Evolutionary conservation across 805 yeast species (phyloP).

Genomic region (Barnettozyma californica): DNA sequence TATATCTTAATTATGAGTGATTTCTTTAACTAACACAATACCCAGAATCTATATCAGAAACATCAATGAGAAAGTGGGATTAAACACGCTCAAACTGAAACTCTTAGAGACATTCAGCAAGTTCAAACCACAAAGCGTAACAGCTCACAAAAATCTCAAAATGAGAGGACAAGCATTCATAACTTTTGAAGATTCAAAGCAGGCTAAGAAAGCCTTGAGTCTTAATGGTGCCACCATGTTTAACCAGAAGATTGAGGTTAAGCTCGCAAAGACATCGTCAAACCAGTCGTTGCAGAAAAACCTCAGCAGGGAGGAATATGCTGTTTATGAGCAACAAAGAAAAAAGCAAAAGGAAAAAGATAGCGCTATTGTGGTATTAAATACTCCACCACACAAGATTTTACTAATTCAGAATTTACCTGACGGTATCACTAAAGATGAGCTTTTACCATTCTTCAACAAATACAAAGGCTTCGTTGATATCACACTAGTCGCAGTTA

Average conservation of each 20-base stretch:
- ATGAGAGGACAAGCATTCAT: conserved; percentile 84
- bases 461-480: conserved; percentile 57
- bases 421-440: conserved; percentile 31
- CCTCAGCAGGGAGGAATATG: conserved; percentile 12
- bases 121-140: conserved; percentile 47
- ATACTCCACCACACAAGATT: conserved; percentile 61
- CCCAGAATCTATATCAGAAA: conserved; percentile 51
- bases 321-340: conserved; percentile 17
- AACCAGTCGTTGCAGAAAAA: conserved; percentile 14
- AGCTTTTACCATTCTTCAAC: conserved; percentile 43
- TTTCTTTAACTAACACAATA: background rate
- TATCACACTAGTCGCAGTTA: conserved; percentile 57
- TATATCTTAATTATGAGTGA: too few relatives aligned
- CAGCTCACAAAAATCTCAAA: conserved; percentile 54
- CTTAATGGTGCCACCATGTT: conserved; percentile 19
- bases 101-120: conserved; percentile 38
- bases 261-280: conserved; percentile 26
- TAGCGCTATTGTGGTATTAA: conserved; percentile 11
- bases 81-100: conserved; percentile 41
- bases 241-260: conserved; percentile 17
- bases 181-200: conserved; percentile 39
- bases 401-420: conserved; percentile 67
- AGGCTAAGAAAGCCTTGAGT: conserved; percentile 32
- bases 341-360: conserved; percentile 14
- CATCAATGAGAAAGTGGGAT: conserved; percentile 62